Percentiles rank a stretch among this genome's conserved stretches.
Conservation (phyloP, 106 monocot species). For the Iris macrosiphon region DNA sequence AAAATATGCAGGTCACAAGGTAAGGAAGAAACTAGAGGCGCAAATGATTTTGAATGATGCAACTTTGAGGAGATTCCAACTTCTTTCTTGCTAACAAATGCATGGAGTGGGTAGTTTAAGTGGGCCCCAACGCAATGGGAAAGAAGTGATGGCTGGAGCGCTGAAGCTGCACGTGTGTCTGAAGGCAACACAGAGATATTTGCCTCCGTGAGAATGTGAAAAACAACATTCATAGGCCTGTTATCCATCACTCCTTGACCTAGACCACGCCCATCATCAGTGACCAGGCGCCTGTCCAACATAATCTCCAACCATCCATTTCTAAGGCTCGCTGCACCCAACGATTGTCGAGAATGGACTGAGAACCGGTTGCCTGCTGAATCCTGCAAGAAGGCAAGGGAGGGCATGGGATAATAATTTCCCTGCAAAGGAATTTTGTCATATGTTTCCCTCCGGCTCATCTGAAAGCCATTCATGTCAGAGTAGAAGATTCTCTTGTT, state of each 20-base stretch:
- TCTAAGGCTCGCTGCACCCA: constrained; percentile 84
- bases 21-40: constrained; percentile 59
- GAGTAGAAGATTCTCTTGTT: constrained; percentile 73
- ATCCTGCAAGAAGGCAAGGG: constrained; percentile 86
- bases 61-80: constrained; percentile 17
- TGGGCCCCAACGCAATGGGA: constrained; percentile 75
- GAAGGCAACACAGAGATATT: constrained; percentile 56
- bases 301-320: constrained; percentile 94
- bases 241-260: constrained; percentile 98
- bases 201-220: constrained; percentile 62
- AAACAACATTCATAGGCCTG: constrained; percentile 71
- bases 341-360: constrained; percentile 82
- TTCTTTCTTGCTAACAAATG: constrained; percentile 51
- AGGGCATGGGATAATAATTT: constrained; percentile 96
- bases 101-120: constrained; percentile 83
- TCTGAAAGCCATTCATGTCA: constrained; percentile 95
- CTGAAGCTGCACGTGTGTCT: constrained; percentile 4
- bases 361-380: constrained; percentile 61
- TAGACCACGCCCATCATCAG: constrained; percentile 88
- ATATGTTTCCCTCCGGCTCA: constrained; percentile 86
- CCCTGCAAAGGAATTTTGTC: constrained; percentile 95
- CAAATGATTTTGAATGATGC: constrained; percentile 28
- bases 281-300: constrained; percentile 75
- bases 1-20: constrained; percentile 94
- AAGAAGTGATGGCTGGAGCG: constrained; percentile 83